Base-by-base conservation (phyloP, 2,329 filamentous ascomycete genomes). In the Ophiocordyceps polyrhachis-furcata region DNA sequence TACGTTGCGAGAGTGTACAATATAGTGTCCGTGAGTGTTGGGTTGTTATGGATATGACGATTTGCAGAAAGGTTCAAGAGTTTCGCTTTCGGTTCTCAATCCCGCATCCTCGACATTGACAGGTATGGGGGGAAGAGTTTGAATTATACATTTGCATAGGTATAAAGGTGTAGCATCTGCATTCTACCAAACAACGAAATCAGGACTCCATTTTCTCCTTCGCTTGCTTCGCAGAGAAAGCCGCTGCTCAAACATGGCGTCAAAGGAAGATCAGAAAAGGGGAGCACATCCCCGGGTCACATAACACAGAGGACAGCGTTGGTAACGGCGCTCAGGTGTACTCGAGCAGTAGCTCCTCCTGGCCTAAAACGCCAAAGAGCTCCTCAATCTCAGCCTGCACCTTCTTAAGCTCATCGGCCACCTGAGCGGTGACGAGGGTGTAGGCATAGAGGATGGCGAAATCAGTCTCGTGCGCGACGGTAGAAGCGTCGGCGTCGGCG, bases 381-480 rank as follows among this genome's bases (percentile, higher is more conserved):
- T 62, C 65, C 58, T 81, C 76, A 44, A 83, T 68, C 57, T 80
- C 76, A 48, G 58, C 65, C 51, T 74, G 70, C 21, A 80, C 72
- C 40, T 68, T 68, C 56, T 70, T 68, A 41, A 83, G 62, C 60
- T 81, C 78, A 45, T 76, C 74, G 1, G 76, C 75, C 20, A 83
- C 70, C 59, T 81, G 76, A 40, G 74, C 71, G 8, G 78, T 81
- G 42, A 82, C 76, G 41, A 83, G 64, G 3, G 75, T 85, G 64
- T 94, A 98, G 17, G 89, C 88, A 63, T 96, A 98, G 40, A 96
- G 63, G 51, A 96, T 66, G 50, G 89, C 87, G 59, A 91, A 96
- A 57, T 98, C 91, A 49, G 76, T 74, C 58, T 88, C 83, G n/a
- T 19, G 35, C 35, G 35, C 35, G 9, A 38, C 35, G 35, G n/a